phyloP scores from a whole-genome alignment of 1,284 basidiomycete species.

The Malassezia dermatis region DNA sequence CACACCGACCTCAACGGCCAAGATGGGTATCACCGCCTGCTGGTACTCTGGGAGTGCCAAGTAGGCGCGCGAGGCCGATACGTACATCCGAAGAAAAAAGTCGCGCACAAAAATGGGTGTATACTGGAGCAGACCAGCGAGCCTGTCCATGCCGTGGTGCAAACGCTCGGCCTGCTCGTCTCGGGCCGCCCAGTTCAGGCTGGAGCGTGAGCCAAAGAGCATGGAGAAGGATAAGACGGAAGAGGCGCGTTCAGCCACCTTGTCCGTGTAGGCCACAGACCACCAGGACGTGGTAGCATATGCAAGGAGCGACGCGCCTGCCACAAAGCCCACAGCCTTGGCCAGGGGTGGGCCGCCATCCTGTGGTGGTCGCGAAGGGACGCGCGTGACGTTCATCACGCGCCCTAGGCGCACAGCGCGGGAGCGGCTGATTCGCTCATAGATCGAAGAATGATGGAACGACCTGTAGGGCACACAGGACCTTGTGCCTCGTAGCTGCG shows the following conservation, averaged over 20 bases:
- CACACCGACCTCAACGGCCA: constrained; percentile 25
- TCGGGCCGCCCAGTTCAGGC: neutral
- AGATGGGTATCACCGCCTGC: constrained; percentile 25
- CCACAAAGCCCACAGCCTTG: neutral
- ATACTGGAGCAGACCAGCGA: neutral
- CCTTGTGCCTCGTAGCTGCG: neutral
- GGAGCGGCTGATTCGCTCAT: neutral
- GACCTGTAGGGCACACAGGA: neutral
- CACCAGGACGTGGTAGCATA: neutral
- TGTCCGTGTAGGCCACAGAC: neutral
- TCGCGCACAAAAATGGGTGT: neutral
- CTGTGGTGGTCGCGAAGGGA: neutral
- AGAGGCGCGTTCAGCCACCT: neutral
- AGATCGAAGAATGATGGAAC: neutral
- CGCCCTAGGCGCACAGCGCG: neutral
- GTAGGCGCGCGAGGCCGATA: constrained; percentile 21
- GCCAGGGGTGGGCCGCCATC: neutral
- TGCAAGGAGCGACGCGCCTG: neutral
- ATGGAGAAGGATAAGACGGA: neutral
- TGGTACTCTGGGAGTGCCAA: constrained; percentile 22
- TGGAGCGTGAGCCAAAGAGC: neutral
- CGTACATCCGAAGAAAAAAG: constrained; percentile 8
- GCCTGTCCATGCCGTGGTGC: neutral
- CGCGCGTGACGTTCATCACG: neutral
- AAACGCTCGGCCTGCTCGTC: neutral